Evolutionary conservation across 768 basidiomycete species (phyloP).

Genomic region (Collybiopsis confluens): DNA sequence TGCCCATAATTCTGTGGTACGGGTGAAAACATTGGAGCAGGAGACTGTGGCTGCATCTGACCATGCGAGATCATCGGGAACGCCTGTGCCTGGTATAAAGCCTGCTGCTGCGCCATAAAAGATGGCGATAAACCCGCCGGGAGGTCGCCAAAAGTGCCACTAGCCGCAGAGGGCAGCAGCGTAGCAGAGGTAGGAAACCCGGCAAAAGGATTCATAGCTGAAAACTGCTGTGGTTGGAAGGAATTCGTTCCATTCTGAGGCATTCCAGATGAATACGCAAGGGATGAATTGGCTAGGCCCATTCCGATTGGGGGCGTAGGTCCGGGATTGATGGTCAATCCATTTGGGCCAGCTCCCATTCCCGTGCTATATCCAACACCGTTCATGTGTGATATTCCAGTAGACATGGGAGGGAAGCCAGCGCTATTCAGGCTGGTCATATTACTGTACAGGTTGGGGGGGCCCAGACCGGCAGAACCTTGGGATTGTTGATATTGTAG

Average conservation of each 20-base stretch:
- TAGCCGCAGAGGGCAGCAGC: not conserved
- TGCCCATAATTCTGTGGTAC: conserved; percentile 15
- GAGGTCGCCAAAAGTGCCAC: not conserved
- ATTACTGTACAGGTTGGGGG: not conserved
- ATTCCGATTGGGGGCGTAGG: conserved; percentile 15
- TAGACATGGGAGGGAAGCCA: not conserved
- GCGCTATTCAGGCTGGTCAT: not conserved
- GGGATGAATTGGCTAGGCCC: conserved; percentile 21
- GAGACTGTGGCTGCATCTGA: conserved; percentile 16
- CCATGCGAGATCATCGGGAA: conserved; percentile 4
- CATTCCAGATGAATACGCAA: conserved; percentile 11
- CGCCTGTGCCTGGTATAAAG: conserved; percentile 13
- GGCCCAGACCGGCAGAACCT: not conserved
- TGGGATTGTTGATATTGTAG: conserved; percentile 38
- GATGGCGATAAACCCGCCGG: conserved; percentile 15
- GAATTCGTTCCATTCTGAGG: conserved; percentile 18
- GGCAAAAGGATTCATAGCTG: conserved; percentile 12
- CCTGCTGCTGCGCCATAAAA: conserved; percentile 22
- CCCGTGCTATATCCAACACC: conserved; percentile 1
- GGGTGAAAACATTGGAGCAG: conserved; percentile 15
- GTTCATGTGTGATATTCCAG: not conserved
- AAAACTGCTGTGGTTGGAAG: conserved; percentile 19
- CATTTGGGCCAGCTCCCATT: conserved; percentile 4
- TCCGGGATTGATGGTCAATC: conserved; percentile 11
- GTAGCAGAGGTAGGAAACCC: not conserved